Evolutionary conservation across 768 basidiomycete genomes (phyloP).

Genomic region (Mycena latifolia): DNA sequence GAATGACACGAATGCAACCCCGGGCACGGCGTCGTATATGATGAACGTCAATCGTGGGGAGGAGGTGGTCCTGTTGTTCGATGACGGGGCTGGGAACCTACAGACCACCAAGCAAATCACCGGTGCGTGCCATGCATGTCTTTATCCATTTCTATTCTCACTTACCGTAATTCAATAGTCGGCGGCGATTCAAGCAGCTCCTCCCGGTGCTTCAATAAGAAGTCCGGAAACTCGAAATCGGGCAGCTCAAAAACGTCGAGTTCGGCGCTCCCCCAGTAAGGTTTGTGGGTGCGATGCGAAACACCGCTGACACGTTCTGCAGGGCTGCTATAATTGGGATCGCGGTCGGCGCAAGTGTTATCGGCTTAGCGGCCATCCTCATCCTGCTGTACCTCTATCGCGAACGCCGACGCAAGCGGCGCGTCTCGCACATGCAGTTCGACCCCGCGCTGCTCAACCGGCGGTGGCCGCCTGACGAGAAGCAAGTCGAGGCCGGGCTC

Average conservation of each 20-base stretch:
- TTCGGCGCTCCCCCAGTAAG: conserved; percentile 37
- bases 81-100: conserved; percentile 51
- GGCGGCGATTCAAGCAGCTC: conserved; percentile 39
- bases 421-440: conserved; percentile 34
- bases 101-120: conserved; percentile 59
- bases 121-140: conserved; percentile 43
- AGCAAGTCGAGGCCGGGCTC: conserved; percentile 7
- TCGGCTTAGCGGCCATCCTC: conserved; percentile 54
- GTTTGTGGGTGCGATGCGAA: neutral
- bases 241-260: neutral
- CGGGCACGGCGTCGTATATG: conserved; percentile 50
- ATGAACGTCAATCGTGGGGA: conserved; percentile 53
- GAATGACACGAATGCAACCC: conserved; percentile 43
- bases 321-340: conserved; percentile 63
- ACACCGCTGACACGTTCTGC: conserved; percentile 8
- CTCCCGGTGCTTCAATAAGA: conserved; percentile 1
- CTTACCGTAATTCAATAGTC: conserved; percentile 45
- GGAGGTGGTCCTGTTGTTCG: conserved; percentile 58
- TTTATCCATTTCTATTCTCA: neutral
- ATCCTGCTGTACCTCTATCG: conserved; percentile 59
- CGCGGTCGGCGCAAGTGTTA: conserved; percentile 53
- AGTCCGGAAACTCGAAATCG: neutral
- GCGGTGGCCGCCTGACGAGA: conserved; percentile 28
- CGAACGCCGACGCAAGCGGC: conserved; percentile 50
- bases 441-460: conserved; percentile 43